Percentiles rank a stretch among this genome's conserved stretches.
Conservation (phyloP, 768 basidiomycete genomes). For the Lactarius sanguifluus region DNA sequence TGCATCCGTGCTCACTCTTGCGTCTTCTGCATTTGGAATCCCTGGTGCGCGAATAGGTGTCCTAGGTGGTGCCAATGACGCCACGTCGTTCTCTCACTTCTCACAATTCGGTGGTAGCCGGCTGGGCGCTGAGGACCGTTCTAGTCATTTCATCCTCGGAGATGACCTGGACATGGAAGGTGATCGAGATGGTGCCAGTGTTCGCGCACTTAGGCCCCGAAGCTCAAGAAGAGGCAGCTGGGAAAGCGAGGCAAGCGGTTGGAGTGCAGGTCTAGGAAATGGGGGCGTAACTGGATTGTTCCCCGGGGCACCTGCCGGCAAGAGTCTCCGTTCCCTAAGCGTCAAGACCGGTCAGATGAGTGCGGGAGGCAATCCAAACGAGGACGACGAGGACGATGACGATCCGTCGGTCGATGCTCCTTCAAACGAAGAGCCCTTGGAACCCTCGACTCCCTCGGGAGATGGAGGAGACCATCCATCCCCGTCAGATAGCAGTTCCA, state of each 20-base stretch:
- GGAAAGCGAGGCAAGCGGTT: slow-evolving; percentile 86
- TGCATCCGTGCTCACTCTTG: slow-evolving; percentile 89
- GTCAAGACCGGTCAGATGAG: slow-evolving; percentile 38
- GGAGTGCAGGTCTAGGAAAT: slow-evolving; percentile 71
- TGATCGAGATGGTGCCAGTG: slow-evolving; percentile 76
- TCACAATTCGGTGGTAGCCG: slow-evolving; percentile 42
- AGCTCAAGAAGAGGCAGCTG: slow-evolving; percentile 87
- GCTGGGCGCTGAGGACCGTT: slow-evolving; percentile 50
- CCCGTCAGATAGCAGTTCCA: slow-evolving; percentile 1
- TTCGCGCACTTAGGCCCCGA: slow-evolving; percentile 83
- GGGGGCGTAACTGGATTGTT: slow-evolving; percentile 41
- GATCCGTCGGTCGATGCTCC: slow-evolving; percentile 7
- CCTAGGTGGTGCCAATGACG: slow-evolving; percentile 32
- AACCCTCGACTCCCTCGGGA: slow-evolving; percentile 6
- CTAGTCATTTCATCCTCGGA: slow-evolving; percentile 63
- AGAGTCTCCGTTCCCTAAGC: slow-evolving; percentile 24
- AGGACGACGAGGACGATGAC: slow-evolving; percentile 30
- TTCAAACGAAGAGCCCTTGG: slow-evolving; percentile 6
- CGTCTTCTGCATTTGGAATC: slow-evolving; percentile 86
- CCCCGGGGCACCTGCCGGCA: slow-evolving; percentile 17
- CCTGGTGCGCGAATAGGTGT: slow-evolving; percentile 54
- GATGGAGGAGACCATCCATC: slow-evolving; percentile 6
- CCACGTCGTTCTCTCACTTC: slow-evolving; percentile 71
- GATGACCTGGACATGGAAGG: slow-evolving; percentile 37
- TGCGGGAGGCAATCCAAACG: slow-evolving; percentile 41